Evolutionary conservation across 2,329 filamentous ascomycete species (phyloP), one percentile per base, ranked within the genome.

Genomic region (Cercospora zeina): DNA sequence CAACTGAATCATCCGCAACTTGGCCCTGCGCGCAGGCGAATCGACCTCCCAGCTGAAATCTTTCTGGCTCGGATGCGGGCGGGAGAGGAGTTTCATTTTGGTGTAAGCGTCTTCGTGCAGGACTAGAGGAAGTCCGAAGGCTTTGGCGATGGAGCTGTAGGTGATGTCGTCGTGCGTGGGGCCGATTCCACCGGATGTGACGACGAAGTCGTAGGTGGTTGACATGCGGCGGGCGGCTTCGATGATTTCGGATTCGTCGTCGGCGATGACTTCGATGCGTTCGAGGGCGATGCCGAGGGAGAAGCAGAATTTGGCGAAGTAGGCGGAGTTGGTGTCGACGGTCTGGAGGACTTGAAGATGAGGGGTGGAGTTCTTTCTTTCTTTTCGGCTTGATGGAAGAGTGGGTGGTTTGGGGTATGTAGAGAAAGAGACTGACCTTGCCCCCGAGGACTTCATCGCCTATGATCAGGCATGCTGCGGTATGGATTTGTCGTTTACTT

Each of bases 151-250:
- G 39, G 91, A 93, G 73, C 90, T 83, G 79, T 99, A 99, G 27
- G 95, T 97, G 69, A 97, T 97, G 74, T 99, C 95, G 77, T 99
- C 95, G 80, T 97, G 93, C 60, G 93, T 97, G 67, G 95, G 95
- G 10, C 93, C 93, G 72, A 99, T 97, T 31, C 95, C 93, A 68
- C 95, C 93, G 70, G 90, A 95, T 6, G 95, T 97, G 4, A 97
- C 91, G 50, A 99, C 90, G 74, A 97, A 91, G 77, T 97, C 95
- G 74, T 97, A 97, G 67, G 85, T 87, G 57, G 84, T 82, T 73
- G 90, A 96, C 92, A 99, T 96, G 65, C 93, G 87, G 57, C 83
- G 83, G 5, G 91, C 88, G 1, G 92, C 91, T 75, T 97, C 93
- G 56, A 93, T 81, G 72, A 99, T 97, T 71, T 97, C 93, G 65